phyloP scores from a whole-genome alignment of 768 basidiomycete genomes.

The Lactarius vividus region DNA sequence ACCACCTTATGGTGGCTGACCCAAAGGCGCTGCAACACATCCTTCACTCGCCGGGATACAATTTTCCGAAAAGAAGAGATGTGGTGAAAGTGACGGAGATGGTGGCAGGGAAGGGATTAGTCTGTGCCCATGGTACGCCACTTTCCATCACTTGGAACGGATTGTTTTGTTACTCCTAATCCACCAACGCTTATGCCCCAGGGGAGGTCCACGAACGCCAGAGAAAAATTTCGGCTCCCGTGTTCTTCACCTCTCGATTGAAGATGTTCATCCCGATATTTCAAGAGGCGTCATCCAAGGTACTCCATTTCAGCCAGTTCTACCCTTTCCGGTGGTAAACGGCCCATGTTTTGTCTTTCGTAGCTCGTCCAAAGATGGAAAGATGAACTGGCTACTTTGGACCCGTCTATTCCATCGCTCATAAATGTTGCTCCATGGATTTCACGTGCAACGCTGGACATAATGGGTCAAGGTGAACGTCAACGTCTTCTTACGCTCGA shows the following conservation, averaged over 20 bases:
- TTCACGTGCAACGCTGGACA: conserved; percentile 31
- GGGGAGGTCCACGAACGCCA: conserved; percentile 29
- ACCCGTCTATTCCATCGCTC: neutral
- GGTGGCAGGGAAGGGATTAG: conserved; percentile 26
- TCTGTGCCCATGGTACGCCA: conserved; percentile 25
- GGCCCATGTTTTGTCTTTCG: too few relatives aligned
- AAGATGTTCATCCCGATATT: conserved; percentile 31
- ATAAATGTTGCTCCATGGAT: conserved; percentile 30
- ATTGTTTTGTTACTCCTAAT: neutral
- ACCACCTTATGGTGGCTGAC: conserved; percentile 4
- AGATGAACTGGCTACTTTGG: conserved; percentile 22
- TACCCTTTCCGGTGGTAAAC: neutral
- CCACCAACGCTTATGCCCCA: neutral
- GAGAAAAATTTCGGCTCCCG: conserved; percentile 31
- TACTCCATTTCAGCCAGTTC: neutral
- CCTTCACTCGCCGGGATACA: conserved; percentile 33
- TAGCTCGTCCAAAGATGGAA: conserved; percentile 33
- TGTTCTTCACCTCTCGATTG: conserved; percentile 29
- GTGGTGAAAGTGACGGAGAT: conserved; percentile 25
- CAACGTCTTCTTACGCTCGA: neutral
- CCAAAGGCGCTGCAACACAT: conserved; percentile 33
- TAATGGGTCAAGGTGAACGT: conserved; percentile 31
- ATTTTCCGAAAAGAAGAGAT: conserved; percentile 27
- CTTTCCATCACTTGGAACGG: neutral
- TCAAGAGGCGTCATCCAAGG: conserved; percentile 28